Evolutionary conservation across 2,329 filamentous ascomycete species (phyloP).

Genomic region (Fusarium sp.): DNA sequence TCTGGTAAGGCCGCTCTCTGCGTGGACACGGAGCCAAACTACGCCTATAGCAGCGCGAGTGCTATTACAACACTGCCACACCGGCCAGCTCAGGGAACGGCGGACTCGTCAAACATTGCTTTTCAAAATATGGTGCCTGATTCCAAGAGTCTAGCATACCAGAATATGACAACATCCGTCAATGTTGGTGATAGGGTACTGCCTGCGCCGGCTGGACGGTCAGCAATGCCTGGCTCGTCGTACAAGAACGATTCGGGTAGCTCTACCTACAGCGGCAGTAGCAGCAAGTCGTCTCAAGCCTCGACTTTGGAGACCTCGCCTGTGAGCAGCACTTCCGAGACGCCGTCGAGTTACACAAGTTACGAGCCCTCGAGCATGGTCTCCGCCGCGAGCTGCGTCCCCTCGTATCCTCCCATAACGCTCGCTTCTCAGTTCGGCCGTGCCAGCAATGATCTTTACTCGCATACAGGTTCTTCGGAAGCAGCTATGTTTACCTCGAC

Average conservation of each 20-base stretch:
- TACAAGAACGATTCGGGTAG: conserved; percentile 49
- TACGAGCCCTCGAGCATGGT: conserved; percentile 45
- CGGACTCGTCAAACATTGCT: conserved; percentile 17
- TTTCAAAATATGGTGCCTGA: conserved; percentile 28
- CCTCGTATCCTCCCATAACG: conserved; percentile 38
- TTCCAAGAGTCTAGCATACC: conserved; percentile 39
- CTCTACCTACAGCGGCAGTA: conserved; percentile 42
- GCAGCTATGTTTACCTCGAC: conserved; percentile 24
- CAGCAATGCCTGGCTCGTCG: conserved; percentile 38
- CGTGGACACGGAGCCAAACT: conserved; percentile 48
- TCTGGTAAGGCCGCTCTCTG: conserved; percentile 45
- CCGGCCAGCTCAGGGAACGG: conserved; percentile 17
- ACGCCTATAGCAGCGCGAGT: conserved; percentile 44
- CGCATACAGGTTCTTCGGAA: conserved; percentile 35
- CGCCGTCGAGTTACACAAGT: conserved; percentile 42
- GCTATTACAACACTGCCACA: conserved; percentile 32
- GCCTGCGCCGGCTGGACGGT: conserved; percentile 35
- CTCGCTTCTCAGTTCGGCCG: conserved; percentile 36
- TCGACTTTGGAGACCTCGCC: conserved; percentile 40
- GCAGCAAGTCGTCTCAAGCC: conserved; percentile 38
- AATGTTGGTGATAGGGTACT: conserved; percentile 42
- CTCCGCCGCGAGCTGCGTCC: conserved; percentile 29
- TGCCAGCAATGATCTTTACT: conserved; percentile 40
- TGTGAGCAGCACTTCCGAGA: conserved; percentile 41
- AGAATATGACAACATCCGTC: conserved; percentile 34